Percentiles rank a stretch among this genome's conserved stretches.
Evolutionary conservation across 305 asterid genomes (phyloP).

Genomic region (Andrographis paniculata): DNA sequence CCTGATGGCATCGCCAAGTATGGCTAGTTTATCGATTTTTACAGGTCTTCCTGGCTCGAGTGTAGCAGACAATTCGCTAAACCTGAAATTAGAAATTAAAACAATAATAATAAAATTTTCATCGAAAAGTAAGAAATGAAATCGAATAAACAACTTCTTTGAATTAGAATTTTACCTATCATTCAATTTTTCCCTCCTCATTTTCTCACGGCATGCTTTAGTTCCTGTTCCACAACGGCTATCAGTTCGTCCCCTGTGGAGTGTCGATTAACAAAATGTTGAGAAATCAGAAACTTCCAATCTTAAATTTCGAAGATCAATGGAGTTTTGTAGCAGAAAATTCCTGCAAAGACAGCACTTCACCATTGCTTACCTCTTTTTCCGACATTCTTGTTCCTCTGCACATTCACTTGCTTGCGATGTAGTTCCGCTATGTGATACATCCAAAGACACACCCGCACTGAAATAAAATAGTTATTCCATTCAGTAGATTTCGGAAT

Average conservation of each 20-base stretch:
- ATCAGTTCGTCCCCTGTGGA: conserved; percentile 58
- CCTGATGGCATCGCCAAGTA: conserved; percentile 76
- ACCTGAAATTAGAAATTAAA: conserved; percentile 30
- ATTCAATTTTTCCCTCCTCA: conserved; percentile 72
- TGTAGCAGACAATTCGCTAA: conserved; percentile 50
- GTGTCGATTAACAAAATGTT: conserved; percentile 8
- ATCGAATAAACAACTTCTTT: not conserved
- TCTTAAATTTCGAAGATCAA: too few species aligned
- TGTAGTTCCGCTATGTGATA: conserved; percentile 33
- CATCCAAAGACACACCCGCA: conserved; percentile 31
- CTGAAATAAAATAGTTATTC: conserved; percentile 32
- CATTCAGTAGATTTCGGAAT: too few species aligned
- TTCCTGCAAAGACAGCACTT: too few species aligned
- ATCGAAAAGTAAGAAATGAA: too few species aligned
- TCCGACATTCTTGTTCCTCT: conserved; percentile 45
- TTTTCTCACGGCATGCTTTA: conserved; percentile 84
- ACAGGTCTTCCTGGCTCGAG: conserved; percentile 80
- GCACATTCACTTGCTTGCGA: conserved; percentile 43
- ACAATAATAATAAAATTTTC: too few species aligned
- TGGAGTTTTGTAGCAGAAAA: too few species aligned
- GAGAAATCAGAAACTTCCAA: conserved; percentile 5
- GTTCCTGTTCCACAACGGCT: conserved; percentile 42
- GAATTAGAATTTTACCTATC: conserved; percentile 37
- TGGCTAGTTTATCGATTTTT: conserved; percentile 71
- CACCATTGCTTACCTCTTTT: conserved; percentile 53